Evolutionary conservation across 140 eudicot genomes (phyloP).

Genomic region (Senecio squalidus): DNA sequence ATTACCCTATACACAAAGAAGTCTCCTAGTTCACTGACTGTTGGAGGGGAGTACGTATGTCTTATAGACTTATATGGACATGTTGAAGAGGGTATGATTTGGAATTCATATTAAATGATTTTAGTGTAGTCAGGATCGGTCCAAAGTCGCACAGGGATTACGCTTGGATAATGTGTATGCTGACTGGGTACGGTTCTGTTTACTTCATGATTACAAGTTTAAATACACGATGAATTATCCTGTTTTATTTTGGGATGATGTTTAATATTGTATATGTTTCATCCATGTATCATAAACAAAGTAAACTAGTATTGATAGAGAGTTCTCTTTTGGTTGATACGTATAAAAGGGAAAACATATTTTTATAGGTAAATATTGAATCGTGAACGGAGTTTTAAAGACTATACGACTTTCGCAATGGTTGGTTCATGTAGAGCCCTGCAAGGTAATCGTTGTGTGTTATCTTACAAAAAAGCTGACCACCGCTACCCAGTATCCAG

Average conservation of each 20-base stretch:
- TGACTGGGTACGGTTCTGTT: constrained; percentile 47
- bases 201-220: constrained; percentile 51
- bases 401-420: not conserved
- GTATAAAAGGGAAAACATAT: too few relatives aligned
- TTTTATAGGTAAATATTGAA: too few relatives aligned
- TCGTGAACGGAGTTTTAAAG: constrained; percentile 2
- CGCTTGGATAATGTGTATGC: constrained; percentile 31
- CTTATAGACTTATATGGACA: constrained; percentile 54
- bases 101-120: constrained; percentile 45
- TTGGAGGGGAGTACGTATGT: constrained; percentile 54
- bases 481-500: constrained; percentile 64
- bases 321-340: too few relatives aligned
- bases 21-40: constrained; percentile 41
- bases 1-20: constrained; percentile 47
- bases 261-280: constrained; percentile 14
- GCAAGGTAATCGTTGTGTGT: constrained; percentile 5
- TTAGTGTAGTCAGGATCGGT: constrained; percentile 36
- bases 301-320: constrained; percentile 9
- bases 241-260: constrained; percentile 15
- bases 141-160: constrained; percentile 37
- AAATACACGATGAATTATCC: constrained; percentile 33
- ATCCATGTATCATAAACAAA: constrained; percentile 21
- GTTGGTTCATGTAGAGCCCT: constrained; percentile 13
- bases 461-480: constrained; percentile 42
- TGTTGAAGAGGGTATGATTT: constrained; percentile 47